Percentiles rank a stretch among this genome's conserved stretches.
Conservation (phyloP, 83 land plant genomes). For the Larix sibirica region DNA sequence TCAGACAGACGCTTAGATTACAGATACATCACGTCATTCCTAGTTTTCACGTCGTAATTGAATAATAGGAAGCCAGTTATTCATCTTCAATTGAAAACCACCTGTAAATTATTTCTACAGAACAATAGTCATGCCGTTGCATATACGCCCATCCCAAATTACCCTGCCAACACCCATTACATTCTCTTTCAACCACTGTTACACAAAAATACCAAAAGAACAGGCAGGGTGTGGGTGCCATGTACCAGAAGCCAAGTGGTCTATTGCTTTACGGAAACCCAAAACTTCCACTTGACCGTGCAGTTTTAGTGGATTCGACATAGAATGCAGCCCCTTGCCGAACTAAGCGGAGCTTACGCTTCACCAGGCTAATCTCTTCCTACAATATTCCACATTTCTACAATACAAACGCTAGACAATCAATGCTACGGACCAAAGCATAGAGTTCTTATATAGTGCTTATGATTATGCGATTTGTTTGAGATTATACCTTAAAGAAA, state of each 20-base stretch:
- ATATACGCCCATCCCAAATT: slow-evolving; percentile 88
- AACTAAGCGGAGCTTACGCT: not conserved
- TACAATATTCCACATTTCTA: not conserved
- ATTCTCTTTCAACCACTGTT: not conserved
- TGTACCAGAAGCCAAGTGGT: too few species aligned
- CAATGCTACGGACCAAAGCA: too few species aligned
- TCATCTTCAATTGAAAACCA: not conserved
- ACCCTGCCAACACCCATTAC: slow-evolving; percentile 36
- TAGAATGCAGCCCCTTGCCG: not conserved
- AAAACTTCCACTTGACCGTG: too few species aligned
- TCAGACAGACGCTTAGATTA: slow-evolving; percentile 79
- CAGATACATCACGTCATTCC: slow-evolving; percentile 13
- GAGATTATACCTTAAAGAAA: too few species aligned
- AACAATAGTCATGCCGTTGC: slow-evolving; percentile 57
- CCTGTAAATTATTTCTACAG: slow-evolving; percentile 50
- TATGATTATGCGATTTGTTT: too few species aligned
- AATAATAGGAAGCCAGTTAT: not conserved
- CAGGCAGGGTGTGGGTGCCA: too few species aligned
- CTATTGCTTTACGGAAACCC: too few species aligned
- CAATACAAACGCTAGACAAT: too few species aligned
- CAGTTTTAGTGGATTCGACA: too few species aligned
- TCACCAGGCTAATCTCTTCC: not conserved
- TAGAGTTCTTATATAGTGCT: too few species aligned
- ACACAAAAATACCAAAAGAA: too few species aligned
- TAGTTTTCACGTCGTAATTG: not conserved